These are phyloP conservation scores for Venturia pyrina DNA, from an alignment of 2,329 filamentous ascomycete species.

Conservation along the genomic window DNA sequence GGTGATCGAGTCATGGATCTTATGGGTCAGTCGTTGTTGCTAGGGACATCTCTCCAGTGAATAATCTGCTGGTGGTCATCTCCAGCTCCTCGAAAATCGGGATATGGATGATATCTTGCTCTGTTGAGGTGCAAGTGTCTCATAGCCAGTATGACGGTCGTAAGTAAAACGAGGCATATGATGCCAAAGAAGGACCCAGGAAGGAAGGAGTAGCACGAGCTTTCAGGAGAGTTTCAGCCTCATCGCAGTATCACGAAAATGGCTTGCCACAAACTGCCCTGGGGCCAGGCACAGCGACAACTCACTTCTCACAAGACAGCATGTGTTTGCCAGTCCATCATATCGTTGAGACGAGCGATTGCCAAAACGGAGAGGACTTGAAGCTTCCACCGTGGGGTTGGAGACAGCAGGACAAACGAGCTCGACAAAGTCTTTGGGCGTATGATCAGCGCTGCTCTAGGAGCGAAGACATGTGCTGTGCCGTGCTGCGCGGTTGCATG, in stretches of 20 bases:
- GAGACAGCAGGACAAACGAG: background rate
- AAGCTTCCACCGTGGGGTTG: background rate
- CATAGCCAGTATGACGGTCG: no score
- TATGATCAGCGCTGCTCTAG: background rate
- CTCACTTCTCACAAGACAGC: background rate
- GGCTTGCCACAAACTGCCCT: background rate
- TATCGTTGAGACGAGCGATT: background rate
- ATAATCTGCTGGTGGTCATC: no score
- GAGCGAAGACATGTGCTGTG: background rate
- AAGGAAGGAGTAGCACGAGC: no score
- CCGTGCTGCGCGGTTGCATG: background rate
- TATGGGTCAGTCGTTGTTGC: no score
- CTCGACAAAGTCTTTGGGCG: background rate
- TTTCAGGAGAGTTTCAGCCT: background rate
- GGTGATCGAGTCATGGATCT: background rate
- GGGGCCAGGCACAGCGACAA: background rate
- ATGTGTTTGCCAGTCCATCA: background rate
- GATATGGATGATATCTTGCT: no score
- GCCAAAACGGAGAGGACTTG: background rate
- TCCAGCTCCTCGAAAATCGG: no score
- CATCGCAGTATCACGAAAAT: background rate
- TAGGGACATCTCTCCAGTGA: no score
- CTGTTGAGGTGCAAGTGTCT: no score
- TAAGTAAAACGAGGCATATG: no score
- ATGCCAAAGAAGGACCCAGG: no score